Percentiles rank a stretch among this genome's conserved stretches.
These are phyloP conservation scores for Entomortierella chlamydospora DNA, from an alignment of 192 early-diverging fungal species.

Conservation along the genomic window DNA sequence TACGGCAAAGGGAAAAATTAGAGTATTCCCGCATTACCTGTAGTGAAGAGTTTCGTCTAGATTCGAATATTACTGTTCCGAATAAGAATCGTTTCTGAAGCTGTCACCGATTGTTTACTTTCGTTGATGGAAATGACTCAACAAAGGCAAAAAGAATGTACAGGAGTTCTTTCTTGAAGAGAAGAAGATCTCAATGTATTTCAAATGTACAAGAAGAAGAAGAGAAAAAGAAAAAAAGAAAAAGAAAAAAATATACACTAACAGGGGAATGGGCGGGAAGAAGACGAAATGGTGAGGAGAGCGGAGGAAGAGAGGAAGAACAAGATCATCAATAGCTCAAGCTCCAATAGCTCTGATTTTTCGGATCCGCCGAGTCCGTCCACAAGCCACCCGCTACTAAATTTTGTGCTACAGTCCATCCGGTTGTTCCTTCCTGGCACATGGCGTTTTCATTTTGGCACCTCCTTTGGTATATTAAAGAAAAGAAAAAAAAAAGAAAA, in stretches of 20 bases:
- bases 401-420: too few species aligned
- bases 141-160: too few species aligned
- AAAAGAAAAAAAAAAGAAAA: too few species aligned
- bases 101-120: too few species aligned
- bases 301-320: neutral
- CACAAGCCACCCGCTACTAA: too few species aligned
- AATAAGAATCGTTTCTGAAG: neutral
- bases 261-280: neutral
- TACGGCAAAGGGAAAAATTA: too few species aligned
- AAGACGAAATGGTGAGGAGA: slow-evolving; percentile 3
- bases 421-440: too few species aligned
- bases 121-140: too few species aligned
- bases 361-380: neutral
- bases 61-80: neutral
- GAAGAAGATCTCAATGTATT: too few species aligned
- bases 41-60: neutral
- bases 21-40: neutral
- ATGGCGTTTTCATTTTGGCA: neutral
- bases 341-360: neutral
- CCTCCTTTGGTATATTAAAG: too few species aligned
- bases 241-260: neutral
- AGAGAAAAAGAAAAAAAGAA: neutral
- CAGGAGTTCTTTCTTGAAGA: too few species aligned
- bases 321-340: neutral
- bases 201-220: neutral